Percentiles rank a stretch among this genome's conserved stretches.
Conservation (phyloP, 148 eudicot genomes). For the Fagopyrum esculentum region DNA sequence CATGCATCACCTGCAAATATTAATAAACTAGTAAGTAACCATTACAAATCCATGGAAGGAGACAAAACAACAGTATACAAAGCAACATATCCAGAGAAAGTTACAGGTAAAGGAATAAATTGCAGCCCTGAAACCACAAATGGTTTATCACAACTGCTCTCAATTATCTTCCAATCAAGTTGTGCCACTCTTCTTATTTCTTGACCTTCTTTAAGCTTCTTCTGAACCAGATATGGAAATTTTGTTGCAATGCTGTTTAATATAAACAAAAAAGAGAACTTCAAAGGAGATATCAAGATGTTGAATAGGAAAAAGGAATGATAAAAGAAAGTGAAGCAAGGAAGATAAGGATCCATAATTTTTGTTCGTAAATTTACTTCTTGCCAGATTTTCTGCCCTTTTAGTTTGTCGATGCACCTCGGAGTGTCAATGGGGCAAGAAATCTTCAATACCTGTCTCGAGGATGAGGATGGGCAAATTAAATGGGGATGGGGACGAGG, state of each 20-base stretch:
- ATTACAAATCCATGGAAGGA: not conserved
- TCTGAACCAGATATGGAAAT: slow-evolving; percentile 73
- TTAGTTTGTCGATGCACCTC: not conserved
- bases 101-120: slow-evolving; percentile 70
- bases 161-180: slow-evolving; percentile 59
- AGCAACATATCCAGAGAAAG: slow-evolving; percentile 25
- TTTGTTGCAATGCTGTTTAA: slow-evolving; percentile 60
- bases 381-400: slow-evolving; percentile 11
- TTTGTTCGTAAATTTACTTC: slow-evolving; percentile 24
- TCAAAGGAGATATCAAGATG: not conserved
- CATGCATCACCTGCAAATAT: slow-evolving; percentile 79
- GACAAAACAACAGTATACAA: not conserved
- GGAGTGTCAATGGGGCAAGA: not conserved
- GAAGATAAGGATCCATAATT: slow-evolving; percentile 20
- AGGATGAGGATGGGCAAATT: too few relatives aligned
- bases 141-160: slow-evolving; percentile 44
- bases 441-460: too few relatives aligned
- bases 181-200: slow-evolving; percentile 87
- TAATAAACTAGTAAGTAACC: not conserved
- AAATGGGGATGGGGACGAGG: too few relatives aligned
- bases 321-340: not conserved
- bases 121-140: slow-evolving; percentile 58
- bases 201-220: slow-evolving; percentile 75
- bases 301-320: not conserved
- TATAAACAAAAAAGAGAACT: not conserved